Evolutionary conservation across 2,329 filamentous ascomycete species (phyloP).

Genomic region (Xylaria polymorpha): DNA sequence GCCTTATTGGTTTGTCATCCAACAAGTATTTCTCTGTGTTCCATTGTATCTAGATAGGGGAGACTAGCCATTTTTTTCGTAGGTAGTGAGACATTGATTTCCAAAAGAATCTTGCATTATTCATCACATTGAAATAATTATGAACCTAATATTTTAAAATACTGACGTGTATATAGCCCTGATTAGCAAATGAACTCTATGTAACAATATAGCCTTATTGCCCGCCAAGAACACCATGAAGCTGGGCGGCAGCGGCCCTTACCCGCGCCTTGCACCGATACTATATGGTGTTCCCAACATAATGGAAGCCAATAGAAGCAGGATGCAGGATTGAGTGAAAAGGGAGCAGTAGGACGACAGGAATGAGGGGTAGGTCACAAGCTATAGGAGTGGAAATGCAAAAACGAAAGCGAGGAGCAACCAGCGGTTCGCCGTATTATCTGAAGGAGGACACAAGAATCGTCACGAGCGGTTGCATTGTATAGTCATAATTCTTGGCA

Average conservation of each 20-base stretch:
- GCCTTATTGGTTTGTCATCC: background rate
- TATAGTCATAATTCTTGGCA: too few species aligned
- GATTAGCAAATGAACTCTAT: background rate
- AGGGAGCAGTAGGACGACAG: background rate
- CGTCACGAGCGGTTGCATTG: too few species aligned
- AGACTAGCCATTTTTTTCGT: background rate
- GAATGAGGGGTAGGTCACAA: background rate
- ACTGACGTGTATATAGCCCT: background rate
- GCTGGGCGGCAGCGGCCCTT: background rate
- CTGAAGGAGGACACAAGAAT: background rate
- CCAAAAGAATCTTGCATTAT: background rate
- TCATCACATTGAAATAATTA: background rate
- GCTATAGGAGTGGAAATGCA: background rate
- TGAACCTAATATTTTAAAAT: background rate
- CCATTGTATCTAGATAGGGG: background rate
- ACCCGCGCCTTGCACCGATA: background rate
- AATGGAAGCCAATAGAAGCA: background rate
- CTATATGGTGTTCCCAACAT: background rate
- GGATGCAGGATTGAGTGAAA: background rate
- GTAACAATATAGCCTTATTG: background rate
- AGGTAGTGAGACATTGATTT: background rate
- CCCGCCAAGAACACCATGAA: background rate
- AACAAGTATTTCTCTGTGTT: background rate
- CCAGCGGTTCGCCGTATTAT: background rate
- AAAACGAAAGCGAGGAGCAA: background rate